These are phyloP conservation scores for Podospora pseudocomata DNA, from an alignment of 495 filamentous ascomycete species.

Conservation along the genomic window DNA sequence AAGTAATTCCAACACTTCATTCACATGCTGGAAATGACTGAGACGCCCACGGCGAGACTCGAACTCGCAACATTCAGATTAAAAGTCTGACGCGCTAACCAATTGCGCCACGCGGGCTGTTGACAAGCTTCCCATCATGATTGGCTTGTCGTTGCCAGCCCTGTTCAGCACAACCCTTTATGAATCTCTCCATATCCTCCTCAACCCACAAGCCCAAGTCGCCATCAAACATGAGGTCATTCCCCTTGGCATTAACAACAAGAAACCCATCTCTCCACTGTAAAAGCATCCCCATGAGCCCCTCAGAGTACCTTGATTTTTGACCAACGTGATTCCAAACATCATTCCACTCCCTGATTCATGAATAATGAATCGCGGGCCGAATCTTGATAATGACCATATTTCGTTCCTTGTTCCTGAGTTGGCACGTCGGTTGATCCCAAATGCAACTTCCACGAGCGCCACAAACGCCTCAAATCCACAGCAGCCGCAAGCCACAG, in stretches of 20 bases:
- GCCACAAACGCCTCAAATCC: background rate
- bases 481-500: background rate
- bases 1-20: background rate
- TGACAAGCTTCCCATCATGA: background rate
- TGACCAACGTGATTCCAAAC: background rate
- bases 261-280: background rate
- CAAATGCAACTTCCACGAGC: background rate
- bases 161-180: background rate
- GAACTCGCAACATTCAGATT: conserved; percentile 7
- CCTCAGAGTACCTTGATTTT: background rate
- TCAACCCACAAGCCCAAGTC: background rate
- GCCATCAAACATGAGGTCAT: background rate
- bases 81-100: conserved; percentile 7
- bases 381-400: background rate
- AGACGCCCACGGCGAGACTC: conserved; percentile 1
- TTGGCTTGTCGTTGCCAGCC: background rate
- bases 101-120: conserved; percentile 5
- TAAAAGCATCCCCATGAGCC: background rate
- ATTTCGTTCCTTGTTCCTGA: background rate
- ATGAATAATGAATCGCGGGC: background rate
- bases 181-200: background rate
- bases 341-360: background rate
- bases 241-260: background rate
- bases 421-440: background rate
- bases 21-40: background rate